Conservation (phyloP, 2,329 filamentous ascomycete genomes). For the Aureobasidium sp. region DNA sequence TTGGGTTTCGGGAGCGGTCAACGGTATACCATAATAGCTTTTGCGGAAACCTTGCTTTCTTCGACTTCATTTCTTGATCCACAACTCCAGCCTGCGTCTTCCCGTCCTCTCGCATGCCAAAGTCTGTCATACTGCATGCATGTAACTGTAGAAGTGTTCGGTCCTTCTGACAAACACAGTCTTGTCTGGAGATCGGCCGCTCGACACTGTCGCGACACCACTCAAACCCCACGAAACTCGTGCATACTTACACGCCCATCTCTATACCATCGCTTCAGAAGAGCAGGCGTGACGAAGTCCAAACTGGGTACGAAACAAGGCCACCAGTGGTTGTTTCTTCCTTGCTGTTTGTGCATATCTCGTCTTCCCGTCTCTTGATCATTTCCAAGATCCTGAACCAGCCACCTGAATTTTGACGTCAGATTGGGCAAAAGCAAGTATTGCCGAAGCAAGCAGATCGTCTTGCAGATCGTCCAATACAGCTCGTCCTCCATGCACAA, state of each 20-base stretch:
- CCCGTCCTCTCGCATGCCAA: background rate
- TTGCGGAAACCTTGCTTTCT: background rate
- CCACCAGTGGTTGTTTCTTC: background rate
- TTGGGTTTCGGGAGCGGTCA: slow-evolving; percentile 2
- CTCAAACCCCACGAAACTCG: too few species aligned
- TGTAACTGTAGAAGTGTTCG: too few species aligned
- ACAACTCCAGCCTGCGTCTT: background rate
- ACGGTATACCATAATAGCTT: slow-evolving; percentile 6
- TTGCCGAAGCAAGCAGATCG: background rate
- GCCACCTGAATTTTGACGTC: background rate
- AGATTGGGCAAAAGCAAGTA: background rate
- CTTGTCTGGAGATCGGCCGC: too few species aligned
- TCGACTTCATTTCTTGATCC: background rate
- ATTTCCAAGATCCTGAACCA: background rate
- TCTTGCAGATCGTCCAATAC: background rate
- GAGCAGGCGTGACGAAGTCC: background rate
- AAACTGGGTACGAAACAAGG: background rate
- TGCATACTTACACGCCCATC: too few species aligned
- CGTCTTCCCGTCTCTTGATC: background rate
- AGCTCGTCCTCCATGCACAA: slow-evolving; percentile 2
- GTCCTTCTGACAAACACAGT: too few species aligned
- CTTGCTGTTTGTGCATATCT: background rate
- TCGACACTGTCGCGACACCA: too few species aligned
- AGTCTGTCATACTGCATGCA: too few species aligned
- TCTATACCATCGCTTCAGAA: too few species aligned